A percentile compares a stretch with the other conserved stretches of the same genome.
phyloP scores from a whole-genome alignment of 164 flowering plant genomes.

The Paratinospora sagittata region DNA sequence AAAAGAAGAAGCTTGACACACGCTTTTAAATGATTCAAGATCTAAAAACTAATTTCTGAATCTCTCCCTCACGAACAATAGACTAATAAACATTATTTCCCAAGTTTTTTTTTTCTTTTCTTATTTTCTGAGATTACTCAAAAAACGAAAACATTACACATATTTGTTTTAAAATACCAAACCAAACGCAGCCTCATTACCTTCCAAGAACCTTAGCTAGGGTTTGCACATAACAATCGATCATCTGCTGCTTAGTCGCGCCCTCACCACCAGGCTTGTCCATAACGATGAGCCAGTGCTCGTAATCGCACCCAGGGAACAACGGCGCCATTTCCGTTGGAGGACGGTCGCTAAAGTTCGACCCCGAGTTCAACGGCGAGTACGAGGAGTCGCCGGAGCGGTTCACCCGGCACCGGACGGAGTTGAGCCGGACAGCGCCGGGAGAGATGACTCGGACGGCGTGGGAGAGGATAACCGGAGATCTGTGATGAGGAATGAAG shows the following conservation, averaged over 20 bases:
- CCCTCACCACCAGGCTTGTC: constrained; percentile 95
- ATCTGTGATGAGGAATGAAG: constrained; percentile 22
- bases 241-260: constrained; percentile 83
- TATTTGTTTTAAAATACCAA: too few relatives aligned
- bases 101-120: too few relatives aligned
- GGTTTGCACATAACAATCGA: constrained; percentile 77
- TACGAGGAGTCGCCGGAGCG: constrained; percentile 51
- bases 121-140: too few relatives aligned
- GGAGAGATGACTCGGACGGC: constrained; percentile 23
- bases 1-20: too few relatives aligned
- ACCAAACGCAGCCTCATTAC: too few relatives aligned
- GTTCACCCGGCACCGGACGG: constrained; percentile 44
- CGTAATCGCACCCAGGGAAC: constrained; percentile 88
- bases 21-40: too few relatives aligned
- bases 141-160: too few relatives aligned
- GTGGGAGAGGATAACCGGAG: constrained; percentile 30
- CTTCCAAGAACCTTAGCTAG: constrained; percentile 78
- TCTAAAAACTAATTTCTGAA: too few relatives aligned
- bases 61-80: too few relatives aligned
- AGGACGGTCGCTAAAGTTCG: constrained; percentile 73
- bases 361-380: constrained; percentile 72
- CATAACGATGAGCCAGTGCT: constrained; percentile 93
- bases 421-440: constrained; percentile 23
- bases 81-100: too few relatives aligned
- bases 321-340: constrained; percentile 94